Evolutionary conservation across 1,284 basidiomycete genomes (phyloP).

Genomic region (Hemileccinum hortonii): DNA sequence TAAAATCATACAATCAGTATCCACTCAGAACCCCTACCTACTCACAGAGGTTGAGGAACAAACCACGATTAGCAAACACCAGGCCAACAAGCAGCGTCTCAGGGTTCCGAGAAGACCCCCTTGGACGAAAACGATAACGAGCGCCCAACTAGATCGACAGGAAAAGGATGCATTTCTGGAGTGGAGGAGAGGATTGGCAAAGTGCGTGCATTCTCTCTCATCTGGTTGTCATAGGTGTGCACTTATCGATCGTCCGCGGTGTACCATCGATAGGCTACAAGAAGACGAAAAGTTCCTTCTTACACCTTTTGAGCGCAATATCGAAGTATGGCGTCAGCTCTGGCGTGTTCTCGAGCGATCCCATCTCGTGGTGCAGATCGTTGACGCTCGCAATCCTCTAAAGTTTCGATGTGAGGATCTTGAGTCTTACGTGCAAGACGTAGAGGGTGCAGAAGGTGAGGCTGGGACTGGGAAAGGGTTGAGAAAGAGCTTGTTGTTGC

Average conservation of each 20-base stretch:
- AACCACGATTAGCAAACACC: conserved; percentile 69
- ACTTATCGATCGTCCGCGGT: neutral
- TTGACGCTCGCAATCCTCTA: conserved; percentile 91
- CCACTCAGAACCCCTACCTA: conserved; percentile 83
- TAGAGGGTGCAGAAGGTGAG: conserved; percentile 76
- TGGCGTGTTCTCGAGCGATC: conserved; percentile 95
- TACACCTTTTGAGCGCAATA: conserved; percentile 93
- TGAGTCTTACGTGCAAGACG: conserved; percentile 81
- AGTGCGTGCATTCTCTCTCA: conserved; percentile 49
- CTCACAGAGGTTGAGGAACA: conserved; percentile 84
- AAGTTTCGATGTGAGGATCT: conserved; percentile 91
- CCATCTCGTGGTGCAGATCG: conserved; percentile 92
- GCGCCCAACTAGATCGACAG: conserved; percentile 77
- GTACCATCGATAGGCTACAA: conserved; percentile 58
- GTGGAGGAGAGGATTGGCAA: conserved; percentile 88
- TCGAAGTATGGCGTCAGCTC: conserved; percentile 95
- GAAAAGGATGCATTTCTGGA: conserved; percentile 88
- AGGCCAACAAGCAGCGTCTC: conserved; percentile 69
- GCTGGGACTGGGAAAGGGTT: conserved; percentile 69
- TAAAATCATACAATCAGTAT: conserved; percentile 78
- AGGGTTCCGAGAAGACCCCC: conserved; percentile 83
- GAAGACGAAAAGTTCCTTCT: conserved; percentile 80
- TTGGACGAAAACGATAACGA: conserved; percentile 81
- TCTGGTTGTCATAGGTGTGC: neutral
- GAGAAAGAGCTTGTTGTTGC: conserved; percentile 78